Base-by-base conservation (phyloP, 2,329 filamentous ascomycete species). In the Chrysoporthe deuterocubensis region DNA sequence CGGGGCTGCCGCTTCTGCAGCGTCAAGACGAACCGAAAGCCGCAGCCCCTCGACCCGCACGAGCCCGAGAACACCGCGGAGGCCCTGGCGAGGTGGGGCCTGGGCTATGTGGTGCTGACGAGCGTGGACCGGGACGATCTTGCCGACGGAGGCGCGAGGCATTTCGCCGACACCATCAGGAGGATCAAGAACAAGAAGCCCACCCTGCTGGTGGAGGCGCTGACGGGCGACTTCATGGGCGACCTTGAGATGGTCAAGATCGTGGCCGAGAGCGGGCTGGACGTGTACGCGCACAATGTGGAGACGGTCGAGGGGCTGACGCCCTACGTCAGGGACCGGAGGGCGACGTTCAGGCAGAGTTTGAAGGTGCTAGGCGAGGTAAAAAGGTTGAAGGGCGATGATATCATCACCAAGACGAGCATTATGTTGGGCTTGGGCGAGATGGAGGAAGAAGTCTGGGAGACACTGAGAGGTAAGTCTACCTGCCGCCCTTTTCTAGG, bases 61-160 rank as follows among this genome's bases (percentile, higher is more conserved):
- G 96, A 99, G 81, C 96, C 96, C 0, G 96, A 99, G 84, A 90
- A 99, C 80, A 97, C 94, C 1, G 94, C 96, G 13, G 96, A 99
- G 82, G 96, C 96, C 26, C 84, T 99, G 72, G 90, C 90, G 57
- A 84, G 96, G 70, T 99, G 96, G 96, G 96, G 96, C 0, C 80
- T 99, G 68, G 96, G 96, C 3, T 99, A 99, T 74, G 94, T 99
- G 5, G 96, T 99, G 52, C 82, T 99, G 71, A 99, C 96, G 16
- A 92, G 86, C 73, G 96, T 99, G 44, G 95, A 99, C 79, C 91
- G 96, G 16, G 96, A 99, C 76, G 96, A 99, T 78, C 81, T 99
- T 18, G 85, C 85, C 0, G 96, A 99, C 76, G 94, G 96, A 59
- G 96, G 96, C 11, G 93, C 95, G 1, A 81, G 85, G 43, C 96